Conservation (phyloP, 345 rosid species). For the Gossypium anomalum region DNA sequence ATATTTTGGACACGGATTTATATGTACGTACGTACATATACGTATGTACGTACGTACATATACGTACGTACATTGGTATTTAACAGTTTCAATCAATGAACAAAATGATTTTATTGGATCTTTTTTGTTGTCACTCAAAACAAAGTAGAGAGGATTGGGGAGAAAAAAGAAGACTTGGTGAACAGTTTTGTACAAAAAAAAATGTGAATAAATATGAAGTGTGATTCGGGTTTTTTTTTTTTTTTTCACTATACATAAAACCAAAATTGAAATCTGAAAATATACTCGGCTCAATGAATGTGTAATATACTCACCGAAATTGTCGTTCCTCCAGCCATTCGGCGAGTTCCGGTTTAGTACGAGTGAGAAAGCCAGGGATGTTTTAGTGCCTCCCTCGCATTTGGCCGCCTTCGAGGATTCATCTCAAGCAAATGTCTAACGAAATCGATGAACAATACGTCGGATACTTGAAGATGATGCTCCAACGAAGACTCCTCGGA, state of each 20-base stretch:
- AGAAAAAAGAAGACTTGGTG: not conserved
- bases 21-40: not conserved
- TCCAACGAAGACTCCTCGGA: constrained; percentile 68
- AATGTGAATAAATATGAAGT: not conserved
- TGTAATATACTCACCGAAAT: constrained; percentile 10
- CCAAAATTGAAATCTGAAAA: constrained; percentile 29
- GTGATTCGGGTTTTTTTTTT: not conserved
- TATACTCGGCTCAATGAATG: not conserved
- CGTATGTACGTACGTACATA: not conserved
- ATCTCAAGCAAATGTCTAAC: constrained; percentile 65
- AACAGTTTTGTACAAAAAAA: constrained; percentile 8
- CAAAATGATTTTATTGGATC: constrained; percentile 11
- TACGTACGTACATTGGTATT: not conserved
- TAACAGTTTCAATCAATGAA: not conserved
- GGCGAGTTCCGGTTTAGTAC: constrained; percentile 14
- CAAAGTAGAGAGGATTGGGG: not conserved
- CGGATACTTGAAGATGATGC: constrained; percentile 51
- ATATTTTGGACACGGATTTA: not conserved
- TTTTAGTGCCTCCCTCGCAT: constrained; percentile 71
- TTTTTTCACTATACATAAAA: constrained; percentile 6
- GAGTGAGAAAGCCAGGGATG: constrained; percentile 81
- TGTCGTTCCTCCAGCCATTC: not conserved
- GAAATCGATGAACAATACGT: constrained; percentile 55
- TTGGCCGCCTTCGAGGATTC: constrained; percentile 72
- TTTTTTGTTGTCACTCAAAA: constrained; percentile 13